Percentiles rank a stretch among this genome's conserved stretches.
Conservation (phyloP, 192 early-diverging fungal species). For the Backusella tarrabulga region DNA sequence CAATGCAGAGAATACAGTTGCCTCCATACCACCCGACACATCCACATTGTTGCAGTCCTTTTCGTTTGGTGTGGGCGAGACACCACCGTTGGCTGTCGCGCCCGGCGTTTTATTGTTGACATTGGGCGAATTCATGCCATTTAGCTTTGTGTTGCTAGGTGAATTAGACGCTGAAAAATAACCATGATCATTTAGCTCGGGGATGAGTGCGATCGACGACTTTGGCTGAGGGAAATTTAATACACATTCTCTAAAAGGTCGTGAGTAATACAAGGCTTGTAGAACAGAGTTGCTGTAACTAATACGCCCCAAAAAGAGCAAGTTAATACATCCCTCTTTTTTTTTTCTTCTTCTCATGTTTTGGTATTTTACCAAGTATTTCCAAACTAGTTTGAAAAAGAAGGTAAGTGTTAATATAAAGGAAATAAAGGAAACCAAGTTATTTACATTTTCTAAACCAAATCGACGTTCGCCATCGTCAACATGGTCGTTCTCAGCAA, state of each 20-base stretch:
- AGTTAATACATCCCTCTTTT: not conserved
- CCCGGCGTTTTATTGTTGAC: constrained; percentile 8
- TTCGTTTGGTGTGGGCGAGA: not conserved
- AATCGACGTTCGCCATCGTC: constrained; percentile 75
- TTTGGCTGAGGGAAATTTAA: constrained; percentile 64
- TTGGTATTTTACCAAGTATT: constrained; percentile 67
- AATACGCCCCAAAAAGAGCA: not conserved
- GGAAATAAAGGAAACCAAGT: not conserved
- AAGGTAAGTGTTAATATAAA: not conserved
- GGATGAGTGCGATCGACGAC: constrained; percentile 13
- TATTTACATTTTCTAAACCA: constrained; percentile 86
- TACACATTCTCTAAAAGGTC: constrained; percentile 91
- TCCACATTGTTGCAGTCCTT: not conserved
- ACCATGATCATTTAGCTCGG: constrained; percentile 15
- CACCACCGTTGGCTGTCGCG: not conserved
- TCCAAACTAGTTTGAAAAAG: constrained; percentile 59
- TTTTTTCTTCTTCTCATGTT: not conserved
- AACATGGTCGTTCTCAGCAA: constrained; percentile 40
- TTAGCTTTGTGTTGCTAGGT: not conserved
- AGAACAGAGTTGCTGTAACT: constrained; percentile 96
- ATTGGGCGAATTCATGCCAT: not conserved
- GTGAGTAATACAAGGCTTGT: constrained; percentile 94
- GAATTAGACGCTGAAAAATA: constrained; percentile 16
- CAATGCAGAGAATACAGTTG: constrained; percentile 80
- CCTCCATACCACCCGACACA: constrained; percentile 52